Evolutionary conservation across 2,329 filamentous ascomycete species (phyloP).

Genomic region (Colletotrichum higginsianum): DNA sequence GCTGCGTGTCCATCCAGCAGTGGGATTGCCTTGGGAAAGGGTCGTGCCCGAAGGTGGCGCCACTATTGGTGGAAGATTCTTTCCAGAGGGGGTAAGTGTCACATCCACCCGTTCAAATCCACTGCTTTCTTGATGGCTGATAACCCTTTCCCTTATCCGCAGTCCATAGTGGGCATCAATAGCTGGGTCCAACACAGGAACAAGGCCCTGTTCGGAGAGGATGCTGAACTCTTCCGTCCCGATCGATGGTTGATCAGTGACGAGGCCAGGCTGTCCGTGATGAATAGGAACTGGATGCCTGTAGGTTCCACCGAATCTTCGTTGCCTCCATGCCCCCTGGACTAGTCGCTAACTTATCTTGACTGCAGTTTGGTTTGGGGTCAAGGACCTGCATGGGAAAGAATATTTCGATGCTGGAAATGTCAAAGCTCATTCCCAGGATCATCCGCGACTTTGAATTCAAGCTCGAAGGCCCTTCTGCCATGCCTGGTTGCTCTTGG

Average conservation of each 20-base stretch:
- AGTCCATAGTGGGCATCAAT: constrained; percentile 54
- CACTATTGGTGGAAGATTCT: constrained; percentile 53
- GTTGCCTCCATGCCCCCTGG: accelerated
- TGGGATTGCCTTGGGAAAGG: constrained; percentile 64
- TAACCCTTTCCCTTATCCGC: not conserved
- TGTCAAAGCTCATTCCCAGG: constrained; percentile 59
- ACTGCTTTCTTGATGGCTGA: not conserved
- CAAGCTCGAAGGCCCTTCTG: constrained; percentile 43
- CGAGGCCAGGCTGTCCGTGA: constrained; percentile 46
- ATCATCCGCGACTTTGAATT: constrained; percentile 54
- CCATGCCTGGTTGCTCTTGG: constrained; percentile 46
- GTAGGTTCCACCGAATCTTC: constrained; percentile 41
- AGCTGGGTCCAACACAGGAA: constrained; percentile 55
- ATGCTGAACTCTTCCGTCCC: constrained; percentile 55
- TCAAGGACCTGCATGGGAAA: constrained; percentile 60
- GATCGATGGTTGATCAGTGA: constrained; percentile 58
- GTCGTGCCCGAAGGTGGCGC: constrained; percentile 62
- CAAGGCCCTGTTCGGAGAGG: constrained; percentile 50
- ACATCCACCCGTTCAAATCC: not conserved
- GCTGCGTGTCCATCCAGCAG: constrained; percentile 64
- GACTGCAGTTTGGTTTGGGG: constrained; percentile 57
- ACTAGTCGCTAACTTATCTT: not conserved
- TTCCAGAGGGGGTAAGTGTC: constrained; percentile 49
- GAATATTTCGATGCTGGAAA: constrained; percentile 60
- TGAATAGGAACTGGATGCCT: constrained; percentile 50